Base-by-base conservation (phyloP, 345 rosid genomes). In the Cardamine occulta region DNA sequence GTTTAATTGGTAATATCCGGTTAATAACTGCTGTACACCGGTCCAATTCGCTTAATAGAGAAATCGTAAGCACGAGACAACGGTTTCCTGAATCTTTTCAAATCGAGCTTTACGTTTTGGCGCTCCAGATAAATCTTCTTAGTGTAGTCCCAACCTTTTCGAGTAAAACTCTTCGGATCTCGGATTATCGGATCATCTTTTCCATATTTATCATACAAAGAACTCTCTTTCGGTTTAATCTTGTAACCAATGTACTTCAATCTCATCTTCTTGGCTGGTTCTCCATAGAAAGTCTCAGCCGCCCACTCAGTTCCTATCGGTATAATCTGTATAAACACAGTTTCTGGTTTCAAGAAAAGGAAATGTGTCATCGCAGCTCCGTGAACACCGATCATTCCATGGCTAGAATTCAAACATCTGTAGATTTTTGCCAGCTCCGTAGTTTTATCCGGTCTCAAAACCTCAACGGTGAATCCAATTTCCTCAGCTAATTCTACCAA, bases 341-440 rank as follows among this genome's bases (percentile, higher is more conserved):
- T 86, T 18, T 82, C 80, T 0, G 95, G 91, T 73, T 65, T 89
- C 90, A 89, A 75, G 75, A 89, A 91, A 3, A 91, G 81, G n/a
- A 91, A 88, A 68, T 89, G 95, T 3, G 95, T 89, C 93, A 91
- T 88, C 12, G 97, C 95, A 17, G 97, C 97, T 44, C 97, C 93
- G 13, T 91, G 97, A 13, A 91, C 97, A 39, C 95, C 95, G 10
- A 91, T 72, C 93, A 88, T 86, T 0, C 84, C 95, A 32, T 88
- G 83, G 14, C 95, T 91, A 6, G 91, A 84, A 57, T 91, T 89
- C 49, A 88, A 79, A 12, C 58, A 77, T 23, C 75, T 56, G 56
- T 89, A 91, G 35, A 88, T 84, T 85, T 75, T 89, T 7, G 95
- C 93, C 51, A 91, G 72, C 66, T 91, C 97, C 1, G 88, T 84